Base-by-base conservation (phyloP, 139 green algal species). In the Picochlorum sp. region DNA sequence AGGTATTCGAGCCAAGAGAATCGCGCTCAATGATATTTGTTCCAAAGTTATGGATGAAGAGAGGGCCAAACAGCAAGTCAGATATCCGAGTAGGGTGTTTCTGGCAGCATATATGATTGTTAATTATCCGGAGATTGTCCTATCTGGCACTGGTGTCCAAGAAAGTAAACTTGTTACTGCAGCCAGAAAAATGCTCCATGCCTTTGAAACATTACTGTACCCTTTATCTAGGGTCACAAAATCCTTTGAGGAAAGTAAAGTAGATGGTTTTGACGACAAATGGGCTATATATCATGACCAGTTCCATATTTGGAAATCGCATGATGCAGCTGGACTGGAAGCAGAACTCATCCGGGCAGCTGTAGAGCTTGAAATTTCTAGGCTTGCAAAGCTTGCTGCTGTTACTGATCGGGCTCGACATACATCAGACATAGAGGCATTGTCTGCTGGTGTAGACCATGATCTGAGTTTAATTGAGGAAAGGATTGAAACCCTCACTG, bases 211-310 rank as follows among this genome's bases (percentile, higher is more conserved):
- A 3, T 69, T 95, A 33, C 50, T 95, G n/a, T 16, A 47, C 20
- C 18, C 20, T 33, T 12, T n/a, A 1, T 32, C 24, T n/a, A 33
- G 7, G 12, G 20, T 45, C 24, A 29, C 12, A 12, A 26, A n/a
- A 50, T 26, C 20, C 13, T 18, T 50, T n/a, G 20, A n/a, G 20
- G 43, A 25, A 14, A 54, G 63, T 24, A 33, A 64, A 22, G 55
- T 87, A 54, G 56, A 70, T 45, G 35, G 22, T 3, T 95, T 95
- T 75, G 88, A 95, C 50, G 59, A 75, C 16, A 62, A 67, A 12
- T 96, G 89, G 89, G 64, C 88, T 24, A 56, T 68, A n/a, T 96
- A 95, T 67, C 73, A 96, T 61, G 85, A 95, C 63, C 84, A 87
- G 59, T 96, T 96, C 72, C 78, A 83, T 41, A 81, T 80, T 10